A percentile compares a stretch with the other conserved stretches of the same genome.
Conservation (phyloP, 2,329 filamentous ascomycete genomes). For the Didymella arachidicola region DNA sequence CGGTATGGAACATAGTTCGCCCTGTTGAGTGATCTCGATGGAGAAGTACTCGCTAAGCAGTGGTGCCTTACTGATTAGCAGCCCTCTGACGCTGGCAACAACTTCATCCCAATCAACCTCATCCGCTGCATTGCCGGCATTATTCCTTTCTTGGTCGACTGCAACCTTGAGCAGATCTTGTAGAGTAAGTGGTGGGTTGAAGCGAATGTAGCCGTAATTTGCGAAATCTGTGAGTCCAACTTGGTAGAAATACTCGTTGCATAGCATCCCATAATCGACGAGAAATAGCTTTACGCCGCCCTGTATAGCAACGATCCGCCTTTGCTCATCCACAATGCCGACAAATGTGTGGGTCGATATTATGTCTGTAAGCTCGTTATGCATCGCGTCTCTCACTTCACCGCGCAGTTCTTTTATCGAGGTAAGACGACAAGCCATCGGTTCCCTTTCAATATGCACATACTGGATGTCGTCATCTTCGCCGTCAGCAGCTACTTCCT, state of each 20-base stretch:
- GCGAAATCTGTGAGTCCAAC: constrained; percentile 93
- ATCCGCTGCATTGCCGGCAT: constrained; percentile 48
- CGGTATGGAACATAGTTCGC: constrained; percentile 80
- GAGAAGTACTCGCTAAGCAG: constrained; percentile 96
- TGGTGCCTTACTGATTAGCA: constrained; percentile 77
- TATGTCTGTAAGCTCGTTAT: constrained; percentile 84
- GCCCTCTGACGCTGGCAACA: constrained; percentile 69
- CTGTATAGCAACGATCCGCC: constrained; percentile 91
- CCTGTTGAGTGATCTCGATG: constrained; percentile 78
- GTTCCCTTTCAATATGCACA: constrained; percentile 73
- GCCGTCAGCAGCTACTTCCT: constrained; percentile 37
- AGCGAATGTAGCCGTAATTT: constrained; percentile 86
- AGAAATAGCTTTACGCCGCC: constrained; percentile 90
- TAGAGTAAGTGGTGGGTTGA: constrained; percentile 77
- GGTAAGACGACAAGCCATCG: constrained; percentile 75
- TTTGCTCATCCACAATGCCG: constrained; percentile 85
- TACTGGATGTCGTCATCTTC: constrained; percentile 71
- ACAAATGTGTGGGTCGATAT: constrained; percentile 92
- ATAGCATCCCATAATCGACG: constrained; percentile 88
- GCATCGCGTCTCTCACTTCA: constrained; percentile 80
- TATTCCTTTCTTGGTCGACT: constrained; percentile 72
- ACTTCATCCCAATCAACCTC: constrained; percentile 73
- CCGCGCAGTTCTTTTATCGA: constrained; percentile 86
- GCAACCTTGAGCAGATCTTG: constrained; percentile 75
- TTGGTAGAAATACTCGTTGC: constrained; percentile 93